Base-by-base conservation (phyloP, 2,329 filamentous ascomycete species). In the Fusarium keratoplasticum region DNA sequence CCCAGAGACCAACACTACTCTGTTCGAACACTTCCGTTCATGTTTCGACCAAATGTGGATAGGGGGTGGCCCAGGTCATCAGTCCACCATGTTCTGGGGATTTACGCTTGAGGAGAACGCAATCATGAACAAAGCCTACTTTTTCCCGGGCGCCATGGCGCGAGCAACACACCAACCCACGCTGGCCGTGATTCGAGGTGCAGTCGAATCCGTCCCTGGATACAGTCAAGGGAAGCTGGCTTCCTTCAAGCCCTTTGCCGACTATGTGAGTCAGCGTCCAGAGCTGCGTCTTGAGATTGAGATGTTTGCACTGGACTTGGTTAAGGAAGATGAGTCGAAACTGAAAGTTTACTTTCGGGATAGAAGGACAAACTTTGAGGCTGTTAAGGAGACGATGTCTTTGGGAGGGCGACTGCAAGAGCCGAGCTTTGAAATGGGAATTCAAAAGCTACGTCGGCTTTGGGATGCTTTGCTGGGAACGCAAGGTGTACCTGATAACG, bases 261-360 rank as follows among this genome's bases (percentile, higher is more conserved):
- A 60, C 10, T 67, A 70, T 7, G 8, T 65, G 2, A 6, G 35
- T 1, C 31, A 44, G 4, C 58, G 47, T 2, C 18, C 9, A 11
- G 1, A 47, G 1, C 2, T 65, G 0, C 11, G 27, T 5, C 65
- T 75, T 2, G 69, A 74, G 9, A 64, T 73, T 6, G 72, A 76
- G 10, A 81, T 83, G 68, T 44, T 84, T 22, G 82, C 81, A 0
- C 74, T 84, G 14, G 83, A 84, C 57, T 71, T 80, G 8, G 71
- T 83, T 4, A 55, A 72, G 2, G 66, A 76, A 0, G 36, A 59
- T 0, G 58, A 79, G 3, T 81, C 82, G 1, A 79, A 83, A 4
- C 70, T 84, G 35, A 84, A 84, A 60, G 73, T 85, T 38, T 85
- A 84, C 66, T 75, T 83, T 18, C 75, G 83, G 14, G 72, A 63